phyloP scores from a whole-genome alignment of 805 yeast species.

The Nakazawaea holstii region DNA sequence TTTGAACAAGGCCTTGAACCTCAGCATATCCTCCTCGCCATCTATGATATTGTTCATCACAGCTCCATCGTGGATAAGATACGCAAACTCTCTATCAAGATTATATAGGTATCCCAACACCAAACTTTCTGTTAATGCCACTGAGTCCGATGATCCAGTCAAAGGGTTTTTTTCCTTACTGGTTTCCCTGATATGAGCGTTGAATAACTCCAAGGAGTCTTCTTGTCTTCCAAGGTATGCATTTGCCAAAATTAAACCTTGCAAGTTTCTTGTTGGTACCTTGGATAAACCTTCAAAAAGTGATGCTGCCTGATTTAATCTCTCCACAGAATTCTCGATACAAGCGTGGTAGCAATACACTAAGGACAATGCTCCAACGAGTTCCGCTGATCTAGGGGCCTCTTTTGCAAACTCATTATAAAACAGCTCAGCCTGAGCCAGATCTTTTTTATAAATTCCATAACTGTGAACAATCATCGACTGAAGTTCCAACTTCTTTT shows the following conservation, averaged over 20 bases:
- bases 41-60: constrained; percentile 20
- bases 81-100: constrained; percentile 26
- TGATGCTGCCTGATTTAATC: constrained; percentile 14
- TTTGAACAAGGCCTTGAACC: constrained; percentile 21
- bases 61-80: constrained; percentile 24
- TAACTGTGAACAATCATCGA: no score
- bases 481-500: no score
- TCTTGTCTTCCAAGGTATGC: constrained; percentile 25
- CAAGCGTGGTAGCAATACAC: no score
- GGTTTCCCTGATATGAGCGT: constrained; percentile 18
- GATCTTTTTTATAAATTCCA: constrained; percentile 11
- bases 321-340: constrained; percentile 20
- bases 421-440: constrained; percentile 17
- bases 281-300: constrained; percentile 12
- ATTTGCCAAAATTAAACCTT: constrained; percentile 20
- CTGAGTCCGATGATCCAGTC: constrained; percentile 5
- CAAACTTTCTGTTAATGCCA: constrained; percentile 19
- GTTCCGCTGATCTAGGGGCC: no score
- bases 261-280: constrained; percentile 20
- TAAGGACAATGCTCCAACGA: no score
- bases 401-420: constrained; percentile 20
- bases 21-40: constrained; percentile 15
- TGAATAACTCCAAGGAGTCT: constrained; percentile 26
- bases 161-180: background rate
- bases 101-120: constrained; percentile 19